phyloP scores from a whole-genome alignment of 495 filamentous ascomycete species.

The Sporormia fimetaria region DNA sequence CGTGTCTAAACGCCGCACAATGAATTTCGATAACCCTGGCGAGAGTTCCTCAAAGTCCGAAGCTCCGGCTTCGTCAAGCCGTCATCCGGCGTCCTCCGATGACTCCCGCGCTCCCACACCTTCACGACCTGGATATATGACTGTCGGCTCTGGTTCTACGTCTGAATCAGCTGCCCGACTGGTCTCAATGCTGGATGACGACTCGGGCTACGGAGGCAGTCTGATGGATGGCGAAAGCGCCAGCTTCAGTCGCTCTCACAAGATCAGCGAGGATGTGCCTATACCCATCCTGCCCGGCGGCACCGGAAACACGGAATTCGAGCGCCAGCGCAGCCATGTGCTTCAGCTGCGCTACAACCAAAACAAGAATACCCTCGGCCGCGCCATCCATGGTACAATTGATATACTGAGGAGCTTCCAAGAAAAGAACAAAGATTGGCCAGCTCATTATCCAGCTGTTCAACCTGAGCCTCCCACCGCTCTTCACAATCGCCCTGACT shows the following conservation, averaged over 20 bases:
- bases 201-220: slow-evolving; percentile 88
- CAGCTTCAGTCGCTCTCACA: slow-evolving; percentile 47
- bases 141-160: slow-evolving; percentile 70
- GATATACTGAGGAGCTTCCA: slow-evolving; percentile 72
- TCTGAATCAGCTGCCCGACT: slow-evolving; percentile 62
- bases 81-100: slow-evolving; percentile 7
- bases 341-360: slow-evolving; percentile 71
- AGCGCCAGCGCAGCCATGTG: slow-evolving; percentile 58
- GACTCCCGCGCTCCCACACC: slow-evolving; percentile 19
- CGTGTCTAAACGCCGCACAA: slow-evolving; percentile 29
- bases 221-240: slow-evolving; percentile 42
- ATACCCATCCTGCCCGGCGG: slow-evolving; percentile 43
- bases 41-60: slow-evolving; percentile 34
- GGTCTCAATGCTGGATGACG: slow-evolving; percentile 60
- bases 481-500: slow-evolving; percentile 19
- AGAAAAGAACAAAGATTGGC: slow-evolving; percentile 83
- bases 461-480: slow-evolving; percentile 42
- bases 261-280: slow-evolving; percentile 55
- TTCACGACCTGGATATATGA: slow-evolving; percentile 62
- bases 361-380: slow-evolving; percentile 72
- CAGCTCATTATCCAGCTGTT: slow-evolving; percentile 86
- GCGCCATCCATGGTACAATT: slow-evolving; percentile 72
- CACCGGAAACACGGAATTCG: slow-evolving; percentile 42
- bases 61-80: slow-evolving; percentile 17
- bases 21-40: slow-evolving; percentile 60